Percentiles rank a stretch among this genome's conserved stretches.
These are phyloP conservation scores for Neofusicoccum kwambonambiense DNA, from an alignment of 2,329 filamentous ascomycete species.

Conservation along the genomic window DNA sequence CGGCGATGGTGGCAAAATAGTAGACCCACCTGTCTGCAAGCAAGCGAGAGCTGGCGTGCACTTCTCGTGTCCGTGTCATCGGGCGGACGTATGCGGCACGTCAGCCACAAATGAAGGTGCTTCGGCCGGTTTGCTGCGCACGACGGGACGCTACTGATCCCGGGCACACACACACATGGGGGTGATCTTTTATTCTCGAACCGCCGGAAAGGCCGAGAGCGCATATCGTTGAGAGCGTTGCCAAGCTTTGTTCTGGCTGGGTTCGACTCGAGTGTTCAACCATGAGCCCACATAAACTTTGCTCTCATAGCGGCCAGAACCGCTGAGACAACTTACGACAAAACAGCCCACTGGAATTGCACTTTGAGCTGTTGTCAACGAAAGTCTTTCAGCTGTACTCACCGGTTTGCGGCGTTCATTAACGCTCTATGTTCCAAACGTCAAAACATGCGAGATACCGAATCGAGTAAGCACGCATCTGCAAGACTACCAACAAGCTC, in stretches of 20 bases:
- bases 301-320: background rate
- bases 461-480: background rate
- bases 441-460: constrained; percentile 1
- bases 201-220: background rate
- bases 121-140: background rate
- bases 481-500: background rate
- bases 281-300: constrained; percentile 1
- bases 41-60: background rate
- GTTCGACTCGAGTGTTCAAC: background rate
- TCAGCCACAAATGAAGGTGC: background rate
- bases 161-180: background rate
- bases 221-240: background rate
- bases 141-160: background rate
- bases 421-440: background rate
- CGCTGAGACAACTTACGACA: background rate
- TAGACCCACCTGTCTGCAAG: background rate
- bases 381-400: background rate
- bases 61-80: background rate
- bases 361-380: background rate
- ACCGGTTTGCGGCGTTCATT: background rate
- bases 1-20: background rate
- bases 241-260: background rate
- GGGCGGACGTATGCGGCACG: background rate
- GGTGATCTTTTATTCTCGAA: background rate
- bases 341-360: background rate